These are phyloP conservation scores for Rhizoctonia solani DNA, from an alignment of 1,284 basidiomycete genomes.

Conservation along the genomic window DNA sequence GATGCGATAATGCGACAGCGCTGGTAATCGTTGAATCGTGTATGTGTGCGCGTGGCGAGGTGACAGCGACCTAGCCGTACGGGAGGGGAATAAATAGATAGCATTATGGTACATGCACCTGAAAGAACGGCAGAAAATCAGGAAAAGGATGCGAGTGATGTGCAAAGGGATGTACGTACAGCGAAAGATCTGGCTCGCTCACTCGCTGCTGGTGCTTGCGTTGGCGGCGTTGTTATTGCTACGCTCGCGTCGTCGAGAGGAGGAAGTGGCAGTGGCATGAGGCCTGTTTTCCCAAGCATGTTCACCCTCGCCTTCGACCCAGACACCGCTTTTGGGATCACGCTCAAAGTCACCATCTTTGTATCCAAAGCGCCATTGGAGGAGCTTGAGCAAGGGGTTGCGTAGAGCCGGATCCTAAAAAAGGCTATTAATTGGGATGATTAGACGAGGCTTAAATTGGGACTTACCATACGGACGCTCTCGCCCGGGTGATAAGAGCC, in stretches of 20 bases:
- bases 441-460: too few species aligned
- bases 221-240: background rate
- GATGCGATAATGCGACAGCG: background rate
- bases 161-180: background rate
- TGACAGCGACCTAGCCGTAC: background rate
- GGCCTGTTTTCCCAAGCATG: slow-evolving; percentile 37
- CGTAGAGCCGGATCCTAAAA: slow-evolving; percentile 67
- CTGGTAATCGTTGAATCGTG: background rate
- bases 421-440: slow-evolving; percentile 2
- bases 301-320: slow-evolving; percentile 39
- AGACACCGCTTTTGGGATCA: slow-evolving; percentile 35
- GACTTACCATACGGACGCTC: slow-evolving; percentile 68
- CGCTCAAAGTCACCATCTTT: slow-evolving; percentile 78
- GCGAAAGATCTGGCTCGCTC: background rate
- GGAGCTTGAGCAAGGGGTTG: slow-evolving; percentile 71
- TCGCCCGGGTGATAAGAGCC: slow-evolving; percentile 82
- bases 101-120: background rate
- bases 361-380: slow-evolving; percentile 74
- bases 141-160: background rate
- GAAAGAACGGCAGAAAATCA: too few species aligned
- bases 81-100: background rate
- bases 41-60: background rate
- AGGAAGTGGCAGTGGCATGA: background rate
- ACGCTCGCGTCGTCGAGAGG: slow-evolving; percentile 7
- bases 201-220: background rate